Conservation (phyloP, 2,329 filamentous ascomycete genomes). For the Arthrobotrys sinensis region DNA sequence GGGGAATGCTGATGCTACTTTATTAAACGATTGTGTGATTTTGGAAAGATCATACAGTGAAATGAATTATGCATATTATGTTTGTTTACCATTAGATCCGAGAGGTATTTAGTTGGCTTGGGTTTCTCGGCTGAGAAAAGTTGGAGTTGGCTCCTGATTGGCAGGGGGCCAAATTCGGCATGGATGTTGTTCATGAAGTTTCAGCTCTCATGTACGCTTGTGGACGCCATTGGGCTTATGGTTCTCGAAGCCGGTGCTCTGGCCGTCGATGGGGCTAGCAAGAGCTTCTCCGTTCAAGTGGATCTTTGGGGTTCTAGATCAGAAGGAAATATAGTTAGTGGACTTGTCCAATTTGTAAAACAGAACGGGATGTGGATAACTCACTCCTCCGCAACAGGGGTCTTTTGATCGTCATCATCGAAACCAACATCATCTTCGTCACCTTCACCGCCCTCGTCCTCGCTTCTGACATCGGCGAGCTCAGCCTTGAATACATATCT, state of each 20-base stretch:
- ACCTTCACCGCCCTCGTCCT: conserved; percentile 77
- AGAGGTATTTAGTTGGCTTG: conserved; percentile 3
- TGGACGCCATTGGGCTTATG: conserved; percentile 25
- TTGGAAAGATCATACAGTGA: conserved; percentile 53
- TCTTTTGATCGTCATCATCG: conserved; percentile 50
- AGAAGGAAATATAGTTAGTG: background rate
- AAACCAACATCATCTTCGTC: conserved; percentile 63
- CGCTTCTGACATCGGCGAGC: conserved; percentile 79
- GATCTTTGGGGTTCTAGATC: conserved; percentile 44
- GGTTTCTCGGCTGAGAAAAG: background rate
- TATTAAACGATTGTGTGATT: conserved; percentile 55
- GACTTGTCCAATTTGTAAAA: background rate
- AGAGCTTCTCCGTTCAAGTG: conserved; percentile 52
- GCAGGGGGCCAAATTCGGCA: background rate
- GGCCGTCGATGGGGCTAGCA: conserved; percentile 42
- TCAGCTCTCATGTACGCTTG: conserved; percentile 20
- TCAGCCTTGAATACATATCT: conserved; percentile 76
- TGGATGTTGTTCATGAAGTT: background rate
- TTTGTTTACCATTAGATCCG: conserved; percentile 10
- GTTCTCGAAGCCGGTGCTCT: conserved; percentile 36
- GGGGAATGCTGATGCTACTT: conserved; percentile 13
- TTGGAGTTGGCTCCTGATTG: background rate
- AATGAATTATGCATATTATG: conserved; percentile 8
- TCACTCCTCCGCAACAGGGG: conserved; percentile 39
- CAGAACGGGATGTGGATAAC: conserved; percentile 2